A percentile compares a stretch with the other conserved stretches of the same genome.
phyloP scores from a whole-genome alignment of 768 basidiomycete species.

The Polyporus arcularius region DNA sequence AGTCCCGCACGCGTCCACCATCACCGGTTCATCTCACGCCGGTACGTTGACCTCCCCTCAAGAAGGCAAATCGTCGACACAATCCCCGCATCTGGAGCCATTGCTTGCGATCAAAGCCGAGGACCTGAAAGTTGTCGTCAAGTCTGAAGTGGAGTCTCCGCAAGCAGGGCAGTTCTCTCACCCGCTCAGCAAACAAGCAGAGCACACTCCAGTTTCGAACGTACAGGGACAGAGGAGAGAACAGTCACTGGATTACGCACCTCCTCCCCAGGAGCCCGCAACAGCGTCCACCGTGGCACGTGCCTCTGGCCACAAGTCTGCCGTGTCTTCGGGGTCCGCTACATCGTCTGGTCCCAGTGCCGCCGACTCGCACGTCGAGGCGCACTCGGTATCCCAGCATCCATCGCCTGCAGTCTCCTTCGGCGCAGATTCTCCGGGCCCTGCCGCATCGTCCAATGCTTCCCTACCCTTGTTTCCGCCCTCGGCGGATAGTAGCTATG shows the following conservation, averaged over 20 bases:
- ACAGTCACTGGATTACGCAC: background rate
- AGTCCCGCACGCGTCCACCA: too few relatives aligned
- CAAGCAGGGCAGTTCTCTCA: background rate
- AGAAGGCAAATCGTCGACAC: background rate
- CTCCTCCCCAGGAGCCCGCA: too few relatives aligned
- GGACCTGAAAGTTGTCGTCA: background rate
- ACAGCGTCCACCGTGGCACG: background rate
- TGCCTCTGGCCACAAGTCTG: background rate
- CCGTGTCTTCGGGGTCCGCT: background rate
- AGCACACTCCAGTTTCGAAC: background rate
- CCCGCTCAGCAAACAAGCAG: background rate
- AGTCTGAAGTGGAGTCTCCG: background rate
- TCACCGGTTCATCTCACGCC: too few relatives aligned
- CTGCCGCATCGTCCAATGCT: background rate
- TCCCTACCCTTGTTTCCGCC: background rate
- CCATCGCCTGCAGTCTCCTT: background rate
- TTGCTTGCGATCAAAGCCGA: background rate
- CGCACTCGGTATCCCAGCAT: background rate
- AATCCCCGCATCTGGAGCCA: background rate
- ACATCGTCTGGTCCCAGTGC: background rate
- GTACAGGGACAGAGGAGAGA: background rate
- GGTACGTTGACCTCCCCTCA: background rate
- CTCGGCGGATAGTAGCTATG: too few relatives aligned
- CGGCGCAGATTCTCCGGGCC: background rate
- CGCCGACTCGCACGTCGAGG: background rate